Evolutionary conservation across 1,284 basidiomycete species (phyloP).

Genomic region (Cryptococcus sp.): DNA sequence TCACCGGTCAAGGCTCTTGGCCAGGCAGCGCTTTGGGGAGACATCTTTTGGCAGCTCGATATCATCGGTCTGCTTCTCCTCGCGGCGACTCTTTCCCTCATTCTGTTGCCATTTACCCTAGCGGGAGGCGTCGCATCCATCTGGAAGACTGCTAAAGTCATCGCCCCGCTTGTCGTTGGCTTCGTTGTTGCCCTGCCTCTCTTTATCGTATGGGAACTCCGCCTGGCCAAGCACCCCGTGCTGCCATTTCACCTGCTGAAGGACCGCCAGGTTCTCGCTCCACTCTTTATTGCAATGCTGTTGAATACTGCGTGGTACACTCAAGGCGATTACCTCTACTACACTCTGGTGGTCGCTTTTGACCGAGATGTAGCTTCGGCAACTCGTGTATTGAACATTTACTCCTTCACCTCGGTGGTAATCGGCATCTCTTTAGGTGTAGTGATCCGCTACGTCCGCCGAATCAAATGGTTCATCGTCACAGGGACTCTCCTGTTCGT

Average conservation of each 20-base stretch:
- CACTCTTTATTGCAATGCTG: constrained; percentile 48
- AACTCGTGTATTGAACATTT: constrained; percentile 51
- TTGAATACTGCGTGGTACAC: constrained; percentile 54
- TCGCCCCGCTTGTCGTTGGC: constrained; percentile 53
- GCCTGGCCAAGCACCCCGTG: constrained; percentile 46
- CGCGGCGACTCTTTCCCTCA: constrained; percentile 45
- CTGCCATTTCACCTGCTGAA: constrained; percentile 51
- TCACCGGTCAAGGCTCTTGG: constrained; percentile 33
- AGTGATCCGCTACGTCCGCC: constrained; percentile 46
- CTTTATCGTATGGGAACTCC: constrained; percentile 52
- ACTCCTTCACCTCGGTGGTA: constrained; percentile 52
- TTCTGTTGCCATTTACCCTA: constrained; percentile 53
- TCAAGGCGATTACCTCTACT: constrained; percentile 51
- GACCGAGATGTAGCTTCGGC: constrained; percentile 45
- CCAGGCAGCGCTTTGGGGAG: constrained; percentile 24
- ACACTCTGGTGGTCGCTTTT: constrained; percentile 51
- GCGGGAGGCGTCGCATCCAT: constrained; percentile 40
- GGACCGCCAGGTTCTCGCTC: constrained; percentile 50
- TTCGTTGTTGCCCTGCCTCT: constrained; percentile 44
- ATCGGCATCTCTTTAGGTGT: constrained; percentile 49
- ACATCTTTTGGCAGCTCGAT: constrained; percentile 54
- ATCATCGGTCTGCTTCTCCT: constrained; percentile 51
- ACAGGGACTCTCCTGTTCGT: constrained; percentile 36
- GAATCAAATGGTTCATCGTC: constrained; percentile 53
- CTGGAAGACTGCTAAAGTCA: constrained; percentile 49